phyloP scores from a whole-genome alignment of 2,329 filamentous ascomycete genomes.

The Thelonectria blattea region DNA sequence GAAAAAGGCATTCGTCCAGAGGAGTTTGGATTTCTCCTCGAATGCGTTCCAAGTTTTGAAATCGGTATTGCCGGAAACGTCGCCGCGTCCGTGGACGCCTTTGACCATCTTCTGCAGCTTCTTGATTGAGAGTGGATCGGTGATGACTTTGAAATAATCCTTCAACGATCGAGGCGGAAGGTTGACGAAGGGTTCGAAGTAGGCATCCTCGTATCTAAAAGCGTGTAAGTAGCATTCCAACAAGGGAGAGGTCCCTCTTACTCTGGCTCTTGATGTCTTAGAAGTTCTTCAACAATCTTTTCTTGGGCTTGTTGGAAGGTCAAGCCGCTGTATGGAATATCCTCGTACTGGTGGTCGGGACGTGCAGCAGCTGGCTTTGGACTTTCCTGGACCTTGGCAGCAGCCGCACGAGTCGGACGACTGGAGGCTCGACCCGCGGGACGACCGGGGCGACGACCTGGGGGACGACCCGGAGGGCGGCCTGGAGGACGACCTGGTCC shows the following conservation, averaged over 20 bases:
- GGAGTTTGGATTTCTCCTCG: slow-evolving; percentile 77
- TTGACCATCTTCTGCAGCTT: slow-evolving; percentile 78
- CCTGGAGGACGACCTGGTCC: slow-evolving; percentile 41
- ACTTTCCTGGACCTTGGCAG: slow-evolving; percentile 41
- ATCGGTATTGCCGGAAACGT: slow-evolving; percentile 67
- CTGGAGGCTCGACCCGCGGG: too few relatives aligned
- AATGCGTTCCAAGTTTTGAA: slow-evolving; percentile 85
- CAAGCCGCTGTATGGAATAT: slow-evolving; percentile 70
- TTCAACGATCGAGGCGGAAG: slow-evolving; percentile 76
- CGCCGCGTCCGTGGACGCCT: slow-evolving; percentile 72
- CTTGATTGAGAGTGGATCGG: slow-evolving; percentile 79
- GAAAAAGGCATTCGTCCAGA: slow-evolving; percentile 87
- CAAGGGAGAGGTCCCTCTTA: slow-evolving; percentile 45
- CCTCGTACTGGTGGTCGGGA: slow-evolving; percentile 60
- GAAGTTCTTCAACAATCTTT: slow-evolving; percentile 78
- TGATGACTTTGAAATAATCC: slow-evolving; percentile 87
- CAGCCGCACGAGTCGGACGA: slow-evolving; percentile 42
- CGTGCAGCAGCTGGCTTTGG: slow-evolving; percentile 49
- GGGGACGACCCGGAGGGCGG: too few relatives aligned
- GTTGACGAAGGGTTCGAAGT: slow-evolving; percentile 76
- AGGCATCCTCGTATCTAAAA: slow-evolving; percentile 71
- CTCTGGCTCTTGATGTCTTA: slow-evolving; percentile 71
- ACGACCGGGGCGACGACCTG: slow-evolving; percentile 24
- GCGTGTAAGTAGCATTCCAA: slow-evolving; percentile 27
- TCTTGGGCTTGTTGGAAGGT: slow-evolving; percentile 86